These are phyloP conservation scores for Eutreptiella sp. DNA, from an alignment of 208 protist species.

Conservation along the genomic window DNA sequence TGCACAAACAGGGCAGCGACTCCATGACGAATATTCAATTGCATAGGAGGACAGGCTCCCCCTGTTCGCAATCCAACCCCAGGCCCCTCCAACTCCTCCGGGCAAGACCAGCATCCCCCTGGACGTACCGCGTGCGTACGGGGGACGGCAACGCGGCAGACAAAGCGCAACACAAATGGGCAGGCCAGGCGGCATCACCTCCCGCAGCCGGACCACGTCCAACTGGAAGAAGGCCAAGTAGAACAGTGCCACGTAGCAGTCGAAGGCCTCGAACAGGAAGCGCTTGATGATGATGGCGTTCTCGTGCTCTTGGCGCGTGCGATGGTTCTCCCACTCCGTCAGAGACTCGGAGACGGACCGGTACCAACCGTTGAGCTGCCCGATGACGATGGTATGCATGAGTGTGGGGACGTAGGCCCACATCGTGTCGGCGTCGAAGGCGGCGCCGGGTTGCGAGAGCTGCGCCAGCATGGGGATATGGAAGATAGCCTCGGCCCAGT, in stretches of 20 bases:
- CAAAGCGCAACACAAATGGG: too few relatives aligned
- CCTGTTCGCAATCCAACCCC: too few relatives aligned
- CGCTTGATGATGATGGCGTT: slow-evolving; percentile 56
- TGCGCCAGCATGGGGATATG: slow-evolving; percentile 26
- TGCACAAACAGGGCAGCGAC: too few relatives aligned
- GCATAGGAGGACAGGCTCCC: too few relatives aligned
- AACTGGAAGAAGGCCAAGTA: slow-evolving; percentile 52
- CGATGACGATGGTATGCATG: slow-evolving; percentile 41
- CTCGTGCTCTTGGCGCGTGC: slow-evolving; percentile 46
- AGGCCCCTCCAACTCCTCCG: too few relatives aligned
- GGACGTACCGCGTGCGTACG: too few relatives aligned
- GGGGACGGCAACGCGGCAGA: too few relatives aligned
- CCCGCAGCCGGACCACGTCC: slow-evolving; percentile 45
- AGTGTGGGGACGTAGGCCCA: slow-evolving; percentile 37
- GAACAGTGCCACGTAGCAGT: slow-evolving; percentile 57
- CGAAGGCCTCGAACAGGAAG: slow-evolving; percentile 55
- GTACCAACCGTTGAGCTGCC: slow-evolving; percentile 47
- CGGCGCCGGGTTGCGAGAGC: slow-evolving; percentile 40
- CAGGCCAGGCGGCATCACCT: too few relatives aligned
- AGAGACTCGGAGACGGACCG: slow-evolving; percentile 43
- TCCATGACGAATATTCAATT: too few relatives aligned
- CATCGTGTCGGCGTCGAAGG: slow-evolving; percentile 37
- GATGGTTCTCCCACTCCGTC: slow-evolving; percentile 58
- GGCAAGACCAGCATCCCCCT: too few relatives aligned
- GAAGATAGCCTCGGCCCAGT: slow-evolving; percentile 30